Conservation (phyloP, 1,284 basidiomycete genomes). For the Marasmius fiardii region DNA sequence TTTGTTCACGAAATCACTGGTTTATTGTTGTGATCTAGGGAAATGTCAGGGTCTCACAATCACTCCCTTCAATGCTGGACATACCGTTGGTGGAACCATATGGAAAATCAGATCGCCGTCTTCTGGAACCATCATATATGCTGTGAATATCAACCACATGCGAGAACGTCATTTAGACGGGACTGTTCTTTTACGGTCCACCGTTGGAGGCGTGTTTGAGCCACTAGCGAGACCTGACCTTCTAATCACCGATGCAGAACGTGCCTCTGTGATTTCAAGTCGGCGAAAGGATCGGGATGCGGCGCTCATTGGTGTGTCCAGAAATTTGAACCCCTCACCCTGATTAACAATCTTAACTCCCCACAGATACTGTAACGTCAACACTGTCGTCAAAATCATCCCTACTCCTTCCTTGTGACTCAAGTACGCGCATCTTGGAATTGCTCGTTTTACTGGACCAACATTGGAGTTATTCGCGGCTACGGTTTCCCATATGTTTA, state of each 20-base stretch:
- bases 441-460: conserved; percentile 94
- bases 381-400: conserved; percentile 78
- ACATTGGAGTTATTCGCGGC: conserved; percentile 90
- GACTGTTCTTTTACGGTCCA: conserved; percentile 77
- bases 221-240: conserved; percentile 87
- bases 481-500: conserved; percentile 86
- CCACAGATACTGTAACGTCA: conserved; percentile 78
- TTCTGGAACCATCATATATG: conserved; percentile 93
- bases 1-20: neutral
- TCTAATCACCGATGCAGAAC: conserved; percentile 90
- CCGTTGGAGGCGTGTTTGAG: conserved; percentile 79
- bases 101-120: conserved; percentile 99
- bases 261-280: conserved; percentile 78
- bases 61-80: conserved; percentile 94
- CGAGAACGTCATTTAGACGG: conserved; percentile 95
- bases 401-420: conserved; percentile 89
- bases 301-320: conserved; percentile 73
- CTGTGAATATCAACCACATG: conserved; percentile 96
- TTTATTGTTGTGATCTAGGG: conserved; percentile 41
- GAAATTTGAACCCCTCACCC: neutral
- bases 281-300: conserved; percentile 91
- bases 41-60: conserved; percentile 91
- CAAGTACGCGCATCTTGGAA: conserved; percentile 91
- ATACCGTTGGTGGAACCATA: conserved; percentile 94
- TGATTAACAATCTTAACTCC: conserved; percentile 12